Evolutionary conservation across 2,329 filamentous ascomycete genomes (phyloP).

Genomic region (Xylariaceae sp.): DNA sequence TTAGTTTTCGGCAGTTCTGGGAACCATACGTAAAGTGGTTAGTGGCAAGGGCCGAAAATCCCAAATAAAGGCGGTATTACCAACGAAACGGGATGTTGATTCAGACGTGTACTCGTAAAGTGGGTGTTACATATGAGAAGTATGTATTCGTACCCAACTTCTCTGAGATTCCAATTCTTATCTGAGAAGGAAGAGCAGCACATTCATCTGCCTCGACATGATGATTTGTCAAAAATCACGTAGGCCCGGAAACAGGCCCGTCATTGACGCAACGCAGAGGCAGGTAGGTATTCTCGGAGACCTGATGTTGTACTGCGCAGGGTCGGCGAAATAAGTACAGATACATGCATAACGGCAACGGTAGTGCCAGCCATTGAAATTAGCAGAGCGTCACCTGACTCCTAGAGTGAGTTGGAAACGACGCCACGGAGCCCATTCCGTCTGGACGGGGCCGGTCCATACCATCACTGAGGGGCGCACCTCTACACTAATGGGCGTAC

Average conservation of each 20-base stretch:
- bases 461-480: not conserved
- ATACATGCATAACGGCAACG: not conserved
- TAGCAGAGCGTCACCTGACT: slow-evolving; percentile 16
- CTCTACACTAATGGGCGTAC: not conserved
- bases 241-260: not conserved
- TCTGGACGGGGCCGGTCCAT: slow-evolving; percentile 6
- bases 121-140: no score
- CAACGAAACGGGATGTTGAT: not conserved
- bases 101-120: not conserved
- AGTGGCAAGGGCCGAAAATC: no score
- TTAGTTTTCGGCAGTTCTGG: no score
- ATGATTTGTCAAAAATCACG: not conserved
- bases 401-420: slow-evolving; percentile 10
- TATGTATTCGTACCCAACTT: not conserved
- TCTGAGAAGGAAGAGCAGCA: not conserved
- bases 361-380: slow-evolving; percentile 2
- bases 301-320: not conserved
- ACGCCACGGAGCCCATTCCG: slow-evolving; percentile 7
- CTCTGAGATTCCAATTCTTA: not conserved
- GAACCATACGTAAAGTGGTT: no score
- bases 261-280: not conserved
- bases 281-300: not conserved
- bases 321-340: not conserved
- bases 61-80: no score
- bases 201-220: not conserved